Base-by-base conservation (phyloP, 306 rosid species). In the Prunus armeniaca region DNA sequence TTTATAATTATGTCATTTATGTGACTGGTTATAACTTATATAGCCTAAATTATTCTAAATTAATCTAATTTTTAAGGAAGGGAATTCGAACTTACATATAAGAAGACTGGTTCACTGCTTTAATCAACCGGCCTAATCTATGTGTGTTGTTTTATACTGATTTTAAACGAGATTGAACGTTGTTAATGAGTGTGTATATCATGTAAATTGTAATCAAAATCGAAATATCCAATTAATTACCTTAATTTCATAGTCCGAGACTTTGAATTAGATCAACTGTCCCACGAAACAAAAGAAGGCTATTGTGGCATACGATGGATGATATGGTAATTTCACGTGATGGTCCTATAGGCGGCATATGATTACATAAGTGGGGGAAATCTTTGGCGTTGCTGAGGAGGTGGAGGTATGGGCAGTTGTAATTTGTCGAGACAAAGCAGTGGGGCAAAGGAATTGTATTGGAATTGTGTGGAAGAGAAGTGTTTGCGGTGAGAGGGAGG, bases 301-400 rank as follows among this genome's bases (percentile, higher is more conserved):
- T 7, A 7, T 38, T 38, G 43, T 38, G 43, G 9, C 9, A 38
- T 6, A 1, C 7, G 43, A 38, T 1, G 54, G 56, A 60, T 76
- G 75, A 80, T 5, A 65, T 57, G 85, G 78, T 38, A 60, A 62
- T 38, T 18, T 72, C 82, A 69, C 71, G 49, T 69, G 84, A 78
- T 5, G 18, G 20, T 73, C 49, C 65, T 12, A 24, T 12, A 24
- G 50, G 72, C 67, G 79, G 79, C 14, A 49, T 70, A 30, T 25
- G 70, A 17, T 24, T 17, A 10, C 12, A 6, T 38, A 2, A 2
- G 6, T 6, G 19, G 46, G 47, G 46, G 47, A 77, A 67, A 67
- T 77, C 66, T 41, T 32, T 32, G 41, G 15, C 24, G 52, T 45
- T 52, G 79, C 41, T 27, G 78, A 70, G 70, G 65, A 70, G 70